Evolutionary conservation across 345 rosid genomes (phyloP).

Genomic region (Crucihimalaya himalaica): DNA sequence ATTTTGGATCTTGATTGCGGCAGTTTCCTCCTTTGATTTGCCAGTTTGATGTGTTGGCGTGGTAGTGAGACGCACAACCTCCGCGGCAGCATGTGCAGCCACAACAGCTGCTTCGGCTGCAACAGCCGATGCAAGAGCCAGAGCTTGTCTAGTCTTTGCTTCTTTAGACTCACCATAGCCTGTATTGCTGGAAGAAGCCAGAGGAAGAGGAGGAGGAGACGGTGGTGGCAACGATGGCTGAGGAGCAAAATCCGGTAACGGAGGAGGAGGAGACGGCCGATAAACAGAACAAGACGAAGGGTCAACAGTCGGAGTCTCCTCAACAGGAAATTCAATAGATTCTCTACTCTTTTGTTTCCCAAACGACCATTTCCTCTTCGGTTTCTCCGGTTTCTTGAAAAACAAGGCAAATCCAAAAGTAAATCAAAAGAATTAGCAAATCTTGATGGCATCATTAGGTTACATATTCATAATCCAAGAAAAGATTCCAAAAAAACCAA

Average conservation of each 20-base stretch:
- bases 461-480: neutral
- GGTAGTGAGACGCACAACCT: slow-evolving; percentile 30
- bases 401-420: slow-evolving; percentile 8
- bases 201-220: slow-evolving; percentile 32
- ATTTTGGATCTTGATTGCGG: slow-evolving; percentile 41
- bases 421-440: slow-evolving; percentile 4
- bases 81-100: slow-evolving; percentile 41
- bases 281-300: slow-evolving; percentile 10
- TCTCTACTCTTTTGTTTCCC: slow-evolving; percentile 36
- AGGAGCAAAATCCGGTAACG: slow-evolving; percentile 27
- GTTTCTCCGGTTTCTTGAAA: slow-evolving; percentile 37
- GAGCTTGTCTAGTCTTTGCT: slow-evolving; percentile 35
- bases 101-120: slow-evolving; percentile 41
- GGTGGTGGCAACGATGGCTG: slow-evolving; percentile 40
- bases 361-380: slow-evolving; percentile 32
- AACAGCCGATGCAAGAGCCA: slow-evolving; percentile 38
- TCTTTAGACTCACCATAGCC: slow-evolving; percentile 14
- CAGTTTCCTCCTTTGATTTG: slow-evolving; percentile 27
- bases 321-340: slow-evolving; percentile 23
- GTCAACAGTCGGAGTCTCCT: slow-evolving; percentile 14
- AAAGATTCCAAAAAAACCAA: slow-evolving; percentile 6
- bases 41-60: slow-evolving; percentile 9
- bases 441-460: slow-evolving; percentile 9
- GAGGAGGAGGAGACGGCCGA: slow-evolving; percentile 35
- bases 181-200: neutral